Percentiles rank a stretch among this genome's conserved stretches.
These are phyloP conservation scores for Tausonia pullulans DNA, from an alignment of 1,284 basidiomycete species.

Conservation along the genomic window DNA sequence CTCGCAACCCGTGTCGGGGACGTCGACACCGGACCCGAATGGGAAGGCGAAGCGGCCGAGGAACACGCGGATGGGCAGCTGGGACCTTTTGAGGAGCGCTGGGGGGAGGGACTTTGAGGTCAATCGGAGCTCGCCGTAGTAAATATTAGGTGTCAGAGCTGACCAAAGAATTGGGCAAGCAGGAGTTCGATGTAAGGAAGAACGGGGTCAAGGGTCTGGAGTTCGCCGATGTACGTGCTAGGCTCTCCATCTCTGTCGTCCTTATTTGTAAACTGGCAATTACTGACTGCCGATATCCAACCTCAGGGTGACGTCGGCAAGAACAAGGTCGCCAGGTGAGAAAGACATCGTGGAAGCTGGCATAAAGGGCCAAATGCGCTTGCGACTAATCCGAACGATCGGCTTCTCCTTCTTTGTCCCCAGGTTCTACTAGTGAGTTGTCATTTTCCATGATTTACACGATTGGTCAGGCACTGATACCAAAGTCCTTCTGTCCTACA, in stretches of 20 bases:
- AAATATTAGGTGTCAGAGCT: no score
- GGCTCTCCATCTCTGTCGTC: neutral
- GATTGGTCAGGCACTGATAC: no score
- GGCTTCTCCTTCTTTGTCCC: neutral
- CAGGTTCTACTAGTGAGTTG: constrained; percentile 14
- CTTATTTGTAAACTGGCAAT: neutral
- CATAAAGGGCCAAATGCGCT: neutral
- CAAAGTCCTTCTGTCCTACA: no score
- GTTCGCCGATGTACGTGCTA: constrained; percentile 26
- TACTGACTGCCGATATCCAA: neutral
- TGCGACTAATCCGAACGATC: neutral
- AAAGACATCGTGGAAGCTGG: neutral
- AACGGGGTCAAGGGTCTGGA: constrained; percentile 30
- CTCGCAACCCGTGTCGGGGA: neutral
- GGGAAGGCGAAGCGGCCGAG: constrained; percentile 4
- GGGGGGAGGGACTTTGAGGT: constrained; percentile 30
- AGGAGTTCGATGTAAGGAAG: constrained; percentile 29
- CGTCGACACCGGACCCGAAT: neutral
- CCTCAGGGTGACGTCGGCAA: constrained; percentile 32
- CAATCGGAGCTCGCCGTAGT: no score
- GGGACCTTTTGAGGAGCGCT: constrained; percentile 29
- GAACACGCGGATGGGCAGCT: constrained; percentile 7
- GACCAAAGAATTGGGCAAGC: no score
- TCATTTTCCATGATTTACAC: constrained; percentile 43
- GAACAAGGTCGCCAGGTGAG: constrained; percentile 25